A percentile compares a stretch with the other conserved stretches of the same genome.
phyloP scores from a whole-genome alignment of 345 rosid species.

The Trapa incisa region DNA sequence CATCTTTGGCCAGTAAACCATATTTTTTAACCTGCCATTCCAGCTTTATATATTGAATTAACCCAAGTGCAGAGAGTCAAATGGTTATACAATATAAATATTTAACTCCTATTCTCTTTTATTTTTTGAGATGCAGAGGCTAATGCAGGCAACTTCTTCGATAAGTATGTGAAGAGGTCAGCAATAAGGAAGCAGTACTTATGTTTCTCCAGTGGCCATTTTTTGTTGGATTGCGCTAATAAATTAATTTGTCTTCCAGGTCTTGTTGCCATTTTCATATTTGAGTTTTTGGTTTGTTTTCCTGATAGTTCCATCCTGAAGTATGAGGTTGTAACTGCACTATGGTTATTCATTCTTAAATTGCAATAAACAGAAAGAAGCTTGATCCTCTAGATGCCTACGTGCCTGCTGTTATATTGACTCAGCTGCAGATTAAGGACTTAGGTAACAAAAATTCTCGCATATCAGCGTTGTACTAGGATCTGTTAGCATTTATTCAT shows the following conservation, averaged over 20 bases:
- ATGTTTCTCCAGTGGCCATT: not conserved
- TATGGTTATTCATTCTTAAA: not conserved
- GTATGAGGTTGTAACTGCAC: not conserved
- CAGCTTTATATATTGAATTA: not conserved
- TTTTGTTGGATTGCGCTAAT: not conserved
- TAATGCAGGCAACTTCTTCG: conserved; percentile 34
- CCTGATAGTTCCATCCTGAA: not conserved
- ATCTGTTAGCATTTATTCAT: not conserved
- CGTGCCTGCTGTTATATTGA: conserved; percentile 70
- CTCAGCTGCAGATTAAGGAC: conserved; percentile 58
- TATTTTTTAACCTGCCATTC: not conserved
- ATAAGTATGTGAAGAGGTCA: conserved; percentile 69
- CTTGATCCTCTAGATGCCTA: conserved; percentile 75
- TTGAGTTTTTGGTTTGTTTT: not conserved
- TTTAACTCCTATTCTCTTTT: not conserved
- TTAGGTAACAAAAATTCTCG: conserved; percentile 29
- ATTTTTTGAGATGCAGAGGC: conserved; percentile 34
- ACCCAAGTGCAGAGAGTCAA: not conserved
- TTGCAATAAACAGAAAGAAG: conserved; percentile 41
- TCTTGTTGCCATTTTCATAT: not conserved
- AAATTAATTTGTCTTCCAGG: not conserved
- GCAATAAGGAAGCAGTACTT: not conserved
- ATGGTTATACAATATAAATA: not conserved
- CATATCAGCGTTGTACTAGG: not conserved
- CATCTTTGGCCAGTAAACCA: not conserved